phyloP scores from a whole-genome alignment of 2,329 filamentous ascomycete genomes.

The Ceratocystis albifundus region DNA sequence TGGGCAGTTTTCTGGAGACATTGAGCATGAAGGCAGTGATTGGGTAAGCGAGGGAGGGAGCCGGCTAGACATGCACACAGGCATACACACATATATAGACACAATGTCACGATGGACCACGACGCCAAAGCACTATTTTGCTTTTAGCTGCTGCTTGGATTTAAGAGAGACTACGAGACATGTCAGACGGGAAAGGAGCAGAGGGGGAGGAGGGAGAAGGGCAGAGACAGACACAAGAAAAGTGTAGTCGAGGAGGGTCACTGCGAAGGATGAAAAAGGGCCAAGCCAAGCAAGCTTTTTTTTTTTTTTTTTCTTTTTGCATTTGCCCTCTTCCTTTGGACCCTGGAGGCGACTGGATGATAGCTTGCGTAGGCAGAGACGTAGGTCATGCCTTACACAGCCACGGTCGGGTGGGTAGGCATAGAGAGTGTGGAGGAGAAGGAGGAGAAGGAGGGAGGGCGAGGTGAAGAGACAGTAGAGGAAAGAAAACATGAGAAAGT shows the following conservation, averaged over 20 bases:
- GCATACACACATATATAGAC: background rate
- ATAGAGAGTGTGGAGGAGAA: background rate
- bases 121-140: constrained; percentile 14
- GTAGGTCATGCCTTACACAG: background rate
- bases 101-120: background rate
- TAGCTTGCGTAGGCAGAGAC: too few relatives aligned
- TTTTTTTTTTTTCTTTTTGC: too few relatives aligned
- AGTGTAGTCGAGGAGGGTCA: too few relatives aligned
- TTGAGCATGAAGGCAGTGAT: constrained; percentile 84
- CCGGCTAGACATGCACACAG: background rate
- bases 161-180: background rate
- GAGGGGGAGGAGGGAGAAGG: background rate
- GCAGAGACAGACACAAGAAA: background rate
- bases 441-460: background rate
- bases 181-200: background rate
- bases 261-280: background rate
- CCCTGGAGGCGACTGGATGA: background rate
- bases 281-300: constrained; percentile 2
- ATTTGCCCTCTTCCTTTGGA: background rate
- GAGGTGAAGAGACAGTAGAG: background rate
- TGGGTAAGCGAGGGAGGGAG: constrained; percentile 32
- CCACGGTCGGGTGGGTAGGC: background rate
- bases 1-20: constrained; percentile 79
- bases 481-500: background rate
- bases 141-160: background rate